Evolutionary conservation across 2,329 filamentous ascomycete genomes (phyloP).

Genomic region (Coniella lustricola): DNA sequence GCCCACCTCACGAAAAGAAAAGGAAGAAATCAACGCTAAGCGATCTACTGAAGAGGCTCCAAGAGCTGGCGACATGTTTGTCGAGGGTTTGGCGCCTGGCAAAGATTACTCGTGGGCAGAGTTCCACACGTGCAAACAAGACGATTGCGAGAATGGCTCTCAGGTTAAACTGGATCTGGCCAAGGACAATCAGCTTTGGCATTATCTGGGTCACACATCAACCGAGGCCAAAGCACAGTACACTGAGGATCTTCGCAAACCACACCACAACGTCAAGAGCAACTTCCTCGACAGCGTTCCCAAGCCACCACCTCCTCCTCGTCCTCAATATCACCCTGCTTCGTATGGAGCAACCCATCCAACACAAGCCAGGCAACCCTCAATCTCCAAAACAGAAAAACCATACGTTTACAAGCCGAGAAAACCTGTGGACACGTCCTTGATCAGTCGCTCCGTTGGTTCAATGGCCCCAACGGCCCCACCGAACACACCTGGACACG

Average conservation of each 20-base stretch:
- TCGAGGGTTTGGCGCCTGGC: slow-evolving; percentile 33
- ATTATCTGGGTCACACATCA: slow-evolving; percentile 78
- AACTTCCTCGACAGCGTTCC: slow-evolving; percentile 67
- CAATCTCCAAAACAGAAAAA: slow-evolving; percentile 31
- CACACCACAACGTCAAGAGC: slow-evolving; percentile 59
- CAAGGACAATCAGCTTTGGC: slow-evolving; percentile 73
- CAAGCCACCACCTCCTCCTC: slow-evolving; percentile 27
- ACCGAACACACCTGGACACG: slow-evolving; percentile 19
- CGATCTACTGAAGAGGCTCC: slow-evolving; percentile 55
- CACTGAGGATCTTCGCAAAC: slow-evolving; percentile 62
- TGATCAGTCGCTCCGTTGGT: slow-evolving; percentile 19
- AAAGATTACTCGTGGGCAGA: slow-evolving; percentile 64
- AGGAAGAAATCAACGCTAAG: slow-evolving; percentile 62
- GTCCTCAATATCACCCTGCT: slow-evolving; percentile 16
- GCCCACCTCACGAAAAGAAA: slow-evolving; percentile 54
- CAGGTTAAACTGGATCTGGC: slow-evolving; percentile 65
- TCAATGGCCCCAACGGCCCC: slow-evolving; percentile 31
- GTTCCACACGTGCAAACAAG: slow-evolving; percentile 58
- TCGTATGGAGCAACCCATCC: slow-evolving; percentile 17
- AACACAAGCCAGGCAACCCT: slow-evolving; percentile 8
- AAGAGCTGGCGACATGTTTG: slow-evolving; percentile 58
- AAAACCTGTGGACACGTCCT: slow-evolving; percentile 26
- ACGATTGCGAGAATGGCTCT: slow-evolving; percentile 39
- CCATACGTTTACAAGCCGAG: slow-evolving; percentile 49
- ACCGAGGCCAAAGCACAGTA: slow-evolving; percentile 90